Base-by-base conservation (phyloP, 129 eudicot genomes). In the carrot (Daucus carota) region DNA sequence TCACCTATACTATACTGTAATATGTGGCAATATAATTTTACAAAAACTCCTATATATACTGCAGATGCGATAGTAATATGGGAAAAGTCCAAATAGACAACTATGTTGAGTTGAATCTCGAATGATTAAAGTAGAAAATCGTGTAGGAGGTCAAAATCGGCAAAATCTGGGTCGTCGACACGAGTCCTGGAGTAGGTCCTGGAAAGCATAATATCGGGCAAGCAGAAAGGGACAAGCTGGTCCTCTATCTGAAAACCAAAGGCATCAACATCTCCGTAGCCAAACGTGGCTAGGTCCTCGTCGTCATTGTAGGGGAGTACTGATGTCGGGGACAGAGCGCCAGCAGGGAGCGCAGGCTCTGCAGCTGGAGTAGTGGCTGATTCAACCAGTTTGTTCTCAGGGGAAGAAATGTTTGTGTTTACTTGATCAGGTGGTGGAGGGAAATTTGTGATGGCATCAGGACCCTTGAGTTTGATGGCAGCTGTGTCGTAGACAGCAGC, bases 231-330 rank as follows among this genome's bases (percentile, higher is more conserved):
- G 72, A 33, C 72, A 5, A 57, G 65, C 32, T 57, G 65, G 15
- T 63, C 22, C 8, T 67, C 72, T 5, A 67, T 34, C 26, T 3
- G 42, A 34, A 67, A 67, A 0, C 72, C 72, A 67, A 32, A 67
- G 72, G 72, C 72, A 36, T 67, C 72, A 2, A 67, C 72, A 36
- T 67, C 72, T 16, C 72, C 72, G 45, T 67, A 67, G 18, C 72
- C 72, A 67, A 67, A 67, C 45, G 72, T 0, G 0, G 45, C 34
- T 17, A 67, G 22, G 14, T 34, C n/a, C n/a, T n/a, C 72, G 28
- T 67, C 72, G 72, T 65, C 31, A 26, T 57, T 9, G 24, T 15
- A 65, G 41, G 71, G 71, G 34, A 67, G 72, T 20, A 67, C 72
- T 18, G 72, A 67, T 18, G 72, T 67, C 0, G 72, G 72, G 24